phyloP scores from a whole-genome alignment of 805 yeast species.

The Wickerhamiella parazyma region DNA sequence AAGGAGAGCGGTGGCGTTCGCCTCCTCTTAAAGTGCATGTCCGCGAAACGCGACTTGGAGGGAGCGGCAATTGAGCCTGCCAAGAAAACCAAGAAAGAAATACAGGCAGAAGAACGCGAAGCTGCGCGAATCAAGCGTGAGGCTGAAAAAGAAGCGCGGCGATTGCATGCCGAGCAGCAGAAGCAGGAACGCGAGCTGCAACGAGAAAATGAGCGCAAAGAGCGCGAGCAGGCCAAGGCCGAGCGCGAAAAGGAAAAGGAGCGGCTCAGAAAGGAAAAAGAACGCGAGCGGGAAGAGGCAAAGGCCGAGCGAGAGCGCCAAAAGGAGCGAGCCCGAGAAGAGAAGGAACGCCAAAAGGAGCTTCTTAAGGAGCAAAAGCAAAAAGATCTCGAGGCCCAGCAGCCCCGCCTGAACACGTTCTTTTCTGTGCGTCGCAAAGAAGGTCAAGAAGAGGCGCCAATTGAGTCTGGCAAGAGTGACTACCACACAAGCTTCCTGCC shows the following conservation, averaged over 20 bases:
- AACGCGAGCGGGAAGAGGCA: neutral
- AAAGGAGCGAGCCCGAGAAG: neutral
- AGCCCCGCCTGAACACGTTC: slow-evolving; percentile 3
- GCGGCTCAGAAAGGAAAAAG: neutral
- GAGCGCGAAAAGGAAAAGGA: slow-evolving; percentile 4
- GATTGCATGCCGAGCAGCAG: neutral
- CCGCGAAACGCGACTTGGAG: slow-evolving; percentile 1
- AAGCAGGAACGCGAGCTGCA: slow-evolving; percentile 3
- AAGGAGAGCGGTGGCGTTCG: neutral
- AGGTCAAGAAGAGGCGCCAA: neutral
- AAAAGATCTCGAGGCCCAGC: slow-evolving; percentile 1
- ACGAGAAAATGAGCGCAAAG: neutral
- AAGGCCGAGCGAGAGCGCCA: slow-evolving; percentile 1
- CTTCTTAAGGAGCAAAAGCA: neutral
- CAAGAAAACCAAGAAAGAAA: neutral
- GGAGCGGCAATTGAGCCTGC: neutral
- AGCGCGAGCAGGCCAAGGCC: neutral
- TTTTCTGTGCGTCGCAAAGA: neutral
- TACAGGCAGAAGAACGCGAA: slow-evolving; percentile 5
- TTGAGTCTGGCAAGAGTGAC: neutral
- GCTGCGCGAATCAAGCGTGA: neutral
- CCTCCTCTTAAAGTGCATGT: neutral
- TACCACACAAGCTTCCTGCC: neutral
- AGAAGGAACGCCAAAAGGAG: slow-evolving; percentile 4
- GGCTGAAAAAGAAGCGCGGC: slow-evolving; percentile 4